Conservation (phyloP, 805 yeast species). For the Metschnikowia matae region DNA sequence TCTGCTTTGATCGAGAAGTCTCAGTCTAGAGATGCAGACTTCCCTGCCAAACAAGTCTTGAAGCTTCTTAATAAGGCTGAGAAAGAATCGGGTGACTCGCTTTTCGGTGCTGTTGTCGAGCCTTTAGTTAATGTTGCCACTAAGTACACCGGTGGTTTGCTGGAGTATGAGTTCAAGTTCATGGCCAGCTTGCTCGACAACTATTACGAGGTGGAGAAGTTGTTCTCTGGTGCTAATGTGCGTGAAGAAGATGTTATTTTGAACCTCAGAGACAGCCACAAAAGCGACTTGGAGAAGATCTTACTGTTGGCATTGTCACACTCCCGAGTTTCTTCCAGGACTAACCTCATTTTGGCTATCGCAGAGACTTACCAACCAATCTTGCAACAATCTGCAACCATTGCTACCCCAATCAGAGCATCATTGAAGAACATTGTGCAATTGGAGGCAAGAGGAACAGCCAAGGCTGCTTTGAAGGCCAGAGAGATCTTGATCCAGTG, state of each 20-base stretch:
- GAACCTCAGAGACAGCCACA: slow-evolving; percentile 81
- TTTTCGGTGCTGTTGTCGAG: slow-evolving; percentile 53
- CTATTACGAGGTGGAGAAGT: slow-evolving; percentile 72
- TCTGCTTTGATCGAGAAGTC: slow-evolving; percentile 63
- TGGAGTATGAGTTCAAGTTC: slow-evolving; percentile 76
- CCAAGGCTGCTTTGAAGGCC: slow-evolving; percentile 92
- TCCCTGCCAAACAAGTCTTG: slow-evolving; percentile 86
- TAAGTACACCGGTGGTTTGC: slow-evolving; percentile 69
- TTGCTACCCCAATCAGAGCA: slow-evolving; percentile 61
- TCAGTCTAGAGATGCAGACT: slow-evolving; percentile 64
- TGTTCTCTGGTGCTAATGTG: slow-evolving; percentile 70
- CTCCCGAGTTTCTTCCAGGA: slow-evolving; percentile 89
- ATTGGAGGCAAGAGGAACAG: slow-evolving; percentile 83
- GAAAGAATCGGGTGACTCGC: slow-evolving; percentile 39
- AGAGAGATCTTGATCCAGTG: slow-evolving; percentile 96
- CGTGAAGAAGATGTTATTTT: slow-evolving; percentile 89
- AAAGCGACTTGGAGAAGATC: slow-evolving; percentile 69
- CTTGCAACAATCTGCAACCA: slow-evolving; percentile 63
- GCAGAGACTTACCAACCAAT: slow-evolving; percentile 77
- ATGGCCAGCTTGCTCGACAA: slow-evolving; percentile 66
- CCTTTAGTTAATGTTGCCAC: slow-evolving; percentile 72
- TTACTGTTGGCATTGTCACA: slow-evolving; percentile 78
- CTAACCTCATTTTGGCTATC: slow-evolving; percentile 82
- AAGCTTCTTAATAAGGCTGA: slow-evolving; percentile 66
- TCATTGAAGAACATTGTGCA: slow-evolving; percentile 78